Evolutionary conservation across 495 filamentous ascomycete genomes (phyloP), one percentile per base, ranked within the genome.

Genomic region (Aspergillus sclerotioniger): DNA sequence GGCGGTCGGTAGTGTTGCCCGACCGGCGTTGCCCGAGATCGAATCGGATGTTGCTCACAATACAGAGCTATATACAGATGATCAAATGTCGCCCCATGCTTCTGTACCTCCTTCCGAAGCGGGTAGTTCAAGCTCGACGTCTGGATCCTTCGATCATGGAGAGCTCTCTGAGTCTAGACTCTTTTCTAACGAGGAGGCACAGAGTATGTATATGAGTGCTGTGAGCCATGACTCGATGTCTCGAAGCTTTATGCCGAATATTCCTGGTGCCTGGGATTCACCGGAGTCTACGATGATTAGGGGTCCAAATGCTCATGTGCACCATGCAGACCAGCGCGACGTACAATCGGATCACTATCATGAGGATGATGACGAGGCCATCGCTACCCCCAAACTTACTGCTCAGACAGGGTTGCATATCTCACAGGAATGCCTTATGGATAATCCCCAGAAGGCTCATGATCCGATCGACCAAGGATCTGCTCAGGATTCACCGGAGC

Each of bases 141-240:
- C 61, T 8, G 59, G 55, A 21, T 67, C 63, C 28, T 54, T 67
- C 17, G 52, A 57, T 53, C 82, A 82, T 8, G 61, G 32, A 29
- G 82, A 87, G 54, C 80, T 90, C 15, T 74, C 81, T 17, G 76
- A 90, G 58, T 98, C 95, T 9, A 90, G 82, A 61, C 68, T 94
- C 15, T 98, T 92, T 68, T 92, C 84, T 53, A 88, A 95, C 55
- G 91, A 95, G 56, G 92, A 98, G 57, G 94, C 94, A 0, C 88
- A 93, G 63, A 98, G 94, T 71, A 88, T 99, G 86, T 98, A 98
- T 61, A 92, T 97, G 84, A 89, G 86, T 64, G 88, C 88, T 19
- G 75, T 88, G 9, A 86, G 83, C 48, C 67, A 75, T 39, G 67
- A 58, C 17, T 63, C 63, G 10, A 51, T 48, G 12, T 69, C 67